Conservation (phyloP, 2,329 filamentous ascomycete genomes). For the Microdochium paspali region DNA sequence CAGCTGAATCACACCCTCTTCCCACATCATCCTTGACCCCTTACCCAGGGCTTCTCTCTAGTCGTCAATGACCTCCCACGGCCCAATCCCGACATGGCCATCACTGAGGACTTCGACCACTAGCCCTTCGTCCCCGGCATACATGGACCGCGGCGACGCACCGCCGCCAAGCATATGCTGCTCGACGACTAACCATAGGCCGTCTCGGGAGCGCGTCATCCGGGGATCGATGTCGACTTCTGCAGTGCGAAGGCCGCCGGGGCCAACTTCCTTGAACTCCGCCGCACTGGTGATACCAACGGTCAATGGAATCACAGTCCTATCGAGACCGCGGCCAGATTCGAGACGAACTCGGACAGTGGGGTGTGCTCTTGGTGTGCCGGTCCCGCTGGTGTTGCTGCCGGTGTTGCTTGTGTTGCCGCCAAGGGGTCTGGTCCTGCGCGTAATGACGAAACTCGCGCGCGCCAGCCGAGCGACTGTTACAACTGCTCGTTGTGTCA, state of each 20-base stretch:
- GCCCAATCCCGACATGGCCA: constrained; percentile 29
- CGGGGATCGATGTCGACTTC: constrained; percentile 67
- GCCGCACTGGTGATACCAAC: constrained; percentile 33
- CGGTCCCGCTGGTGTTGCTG: constrained; percentile 11
- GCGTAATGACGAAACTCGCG: constrained; percentile 43
- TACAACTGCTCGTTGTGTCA: constrained; percentile 29
- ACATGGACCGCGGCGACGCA: not conserved
- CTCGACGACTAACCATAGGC: constrained; percentile 76
- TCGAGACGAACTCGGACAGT: constrained; percentile 64
- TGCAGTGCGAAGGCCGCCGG: constrained; percentile 54
- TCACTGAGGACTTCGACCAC: constrained; percentile 43
- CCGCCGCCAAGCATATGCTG: constrained; percentile 22
- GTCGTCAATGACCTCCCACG: constrained; percentile 28
- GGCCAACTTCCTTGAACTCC: constrained; percentile 59
- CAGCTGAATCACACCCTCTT: no score
- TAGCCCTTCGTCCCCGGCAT: constrained; percentile 29
- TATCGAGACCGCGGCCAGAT: constrained; percentile 60
- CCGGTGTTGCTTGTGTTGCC: constrained; percentile 22
- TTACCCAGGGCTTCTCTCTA: constrained; percentile 4
- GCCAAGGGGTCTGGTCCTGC: constrained; percentile 10
- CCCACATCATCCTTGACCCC: no score
- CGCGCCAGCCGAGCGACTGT: constrained; percentile 43
- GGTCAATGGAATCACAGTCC: constrained; percentile 53
- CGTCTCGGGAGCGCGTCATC: constrained; percentile 36
- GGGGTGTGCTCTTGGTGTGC: constrained; percentile 14